Conservation (phyloP, 1,139 yeast genomes). For the Candida buenavistaensis region DNA sequence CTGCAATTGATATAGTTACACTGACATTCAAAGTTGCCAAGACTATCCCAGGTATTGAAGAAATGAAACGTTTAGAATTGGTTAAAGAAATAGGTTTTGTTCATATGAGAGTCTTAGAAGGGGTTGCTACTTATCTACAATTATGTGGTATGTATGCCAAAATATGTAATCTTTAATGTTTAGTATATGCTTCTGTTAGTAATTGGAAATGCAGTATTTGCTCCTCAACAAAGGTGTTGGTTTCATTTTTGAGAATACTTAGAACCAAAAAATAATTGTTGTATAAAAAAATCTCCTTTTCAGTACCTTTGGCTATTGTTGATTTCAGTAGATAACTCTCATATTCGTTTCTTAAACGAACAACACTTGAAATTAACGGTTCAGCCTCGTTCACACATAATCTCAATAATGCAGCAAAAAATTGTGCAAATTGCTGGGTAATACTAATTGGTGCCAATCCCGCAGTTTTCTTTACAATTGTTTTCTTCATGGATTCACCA, state of each 20-base stretch:
- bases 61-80: slow-evolving; percentile 67
- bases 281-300: slow-evolving; percentile 70
- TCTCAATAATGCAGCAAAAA: slow-evolving; percentile 70
- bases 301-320: slow-evolving; percentile 37
- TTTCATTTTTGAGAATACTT: slow-evolving; percentile 48
- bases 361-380: slow-evolving; percentile 70
- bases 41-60: slow-evolving; percentile 65
- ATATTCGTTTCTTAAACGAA: slow-evolving; percentile 72
- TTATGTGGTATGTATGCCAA: slow-evolving; percentile 81
- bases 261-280: slow-evolving; percentile 67
- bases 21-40: slow-evolving; percentile 89
- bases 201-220: slow-evolving; percentile 62
- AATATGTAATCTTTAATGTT: slow-evolving; percentile 33
- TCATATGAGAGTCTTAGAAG: slow-evolving; percentile 91
- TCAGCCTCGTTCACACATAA: slow-evolving; percentile 55
- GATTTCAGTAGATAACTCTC: slow-evolving; percentile 77
- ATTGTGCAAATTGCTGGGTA: slow-evolving; percentile 79
- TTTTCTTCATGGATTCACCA: slow-evolving; percentile 61
- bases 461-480: slow-evolving; percentile 25
- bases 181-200: slow-evolving; percentile 60
- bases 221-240: slow-evolving; percentile 49
- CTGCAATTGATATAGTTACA: slow-evolving; percentile 89
- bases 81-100: slow-evolving; percentile 85
- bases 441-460: slow-evolving; percentile 56
- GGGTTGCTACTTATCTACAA: slow-evolving; percentile 86